Base-by-base conservation (phyloP, 2,329 filamentous ascomycete species). In the Aspergillus aculeatus region DNA sequence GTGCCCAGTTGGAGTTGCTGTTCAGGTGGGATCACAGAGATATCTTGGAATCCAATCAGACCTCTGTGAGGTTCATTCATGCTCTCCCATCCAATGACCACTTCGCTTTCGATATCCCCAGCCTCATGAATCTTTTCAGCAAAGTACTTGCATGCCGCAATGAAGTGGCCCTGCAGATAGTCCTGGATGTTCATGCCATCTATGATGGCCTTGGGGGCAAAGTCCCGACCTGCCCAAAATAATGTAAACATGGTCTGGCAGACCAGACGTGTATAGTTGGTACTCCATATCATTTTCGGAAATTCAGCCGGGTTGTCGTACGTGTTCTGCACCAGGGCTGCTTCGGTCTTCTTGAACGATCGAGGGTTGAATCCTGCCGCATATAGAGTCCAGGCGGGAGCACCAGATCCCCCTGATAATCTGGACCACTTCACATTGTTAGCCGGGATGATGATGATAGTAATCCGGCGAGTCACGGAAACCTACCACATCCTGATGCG, bases 251-350 rank as follows among this genome's bases (percentile, higher is more conserved):
- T 92, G 50, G 92, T 93, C 66, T 93, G 91, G 53, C 89, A 90
- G 2, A 89, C 93, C 53, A 98, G 82, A 24, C 95, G 86, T 62
- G 87, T 90, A 76, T 99, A 99, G 73, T 99, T 99, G 54, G 96
- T 98, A 16, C 94, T 92, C 95, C 95, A 99, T 59, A 98, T 94
- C 96, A 99, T 99, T 79, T 97, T 98, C 24, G 95, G 95, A 66
- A 94, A 99, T 1, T 88, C 84, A 26, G 88, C 88, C 9, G 93
- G 92, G 21, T 96, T 85, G 10, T 91, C 87, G 72, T 91, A 97
- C 2, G 91, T 96, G 71, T 98, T 99, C 56, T 99, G 95, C 6
- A 99, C 94, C 61, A 98, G 84, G 41, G 95, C 92, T 4, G 94
- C 94, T 76, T 97, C 90, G 14, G 93, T 99, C 21, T 86, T 87